A percentile compares a stretch with the other conserved stretches of the same genome.
These are phyloP conservation scores for Pilatotrama ljubarskyi DNA, from an alignment of 768 basidiomycete species.

Conservation along the genomic window DNA sequence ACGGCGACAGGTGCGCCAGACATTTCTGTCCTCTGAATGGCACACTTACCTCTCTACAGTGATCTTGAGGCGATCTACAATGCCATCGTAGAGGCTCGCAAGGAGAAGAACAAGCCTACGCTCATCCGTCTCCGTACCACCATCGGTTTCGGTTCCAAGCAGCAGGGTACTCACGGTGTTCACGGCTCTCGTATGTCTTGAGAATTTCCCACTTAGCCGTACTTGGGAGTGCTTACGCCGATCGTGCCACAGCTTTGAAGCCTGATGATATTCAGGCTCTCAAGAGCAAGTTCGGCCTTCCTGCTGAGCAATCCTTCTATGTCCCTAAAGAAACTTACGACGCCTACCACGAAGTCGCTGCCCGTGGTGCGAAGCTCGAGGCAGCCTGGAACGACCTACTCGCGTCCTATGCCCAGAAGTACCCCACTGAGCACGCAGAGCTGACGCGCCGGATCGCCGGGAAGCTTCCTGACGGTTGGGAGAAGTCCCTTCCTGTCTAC, in stretches of 20 bases:
- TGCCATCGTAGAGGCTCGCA: conserved; percentile 76
- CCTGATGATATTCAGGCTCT: conserved; percentile 83
- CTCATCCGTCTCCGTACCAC: conserved; percentile 85
- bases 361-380: conserved; percentile 75
- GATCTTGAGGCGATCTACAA: conserved; percentile 77
- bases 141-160: conserved; percentile 92
- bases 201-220: not conserved
- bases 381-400: conserved; percentile 72
- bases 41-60: conserved; percentile 37
- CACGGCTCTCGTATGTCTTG: conserved; percentile 87
- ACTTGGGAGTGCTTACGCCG: not conserved
- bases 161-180: conserved; percentile 91
- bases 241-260: conserved; percentile 67
- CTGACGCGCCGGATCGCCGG: conserved; percentile 83
- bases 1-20: conserved; percentile 68
- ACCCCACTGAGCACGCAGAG: conserved; percentile 84
- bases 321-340: conserved; percentile 75
- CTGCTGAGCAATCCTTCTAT: conserved; percentile 73
- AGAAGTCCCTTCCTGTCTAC: conserved; percentile 82
- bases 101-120: conserved; percentile 80
- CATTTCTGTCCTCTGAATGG: not conserved
- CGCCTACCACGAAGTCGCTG: conserved; percentile 62
- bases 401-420: conserved; percentile 68
- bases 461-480: conserved; percentile 84
- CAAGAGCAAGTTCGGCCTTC: conserved; percentile 84